Evolutionary conservation across 1,284 basidiomycete genomes (phyloP).

Genomic region (Rhodotorula glutinis): DNA sequence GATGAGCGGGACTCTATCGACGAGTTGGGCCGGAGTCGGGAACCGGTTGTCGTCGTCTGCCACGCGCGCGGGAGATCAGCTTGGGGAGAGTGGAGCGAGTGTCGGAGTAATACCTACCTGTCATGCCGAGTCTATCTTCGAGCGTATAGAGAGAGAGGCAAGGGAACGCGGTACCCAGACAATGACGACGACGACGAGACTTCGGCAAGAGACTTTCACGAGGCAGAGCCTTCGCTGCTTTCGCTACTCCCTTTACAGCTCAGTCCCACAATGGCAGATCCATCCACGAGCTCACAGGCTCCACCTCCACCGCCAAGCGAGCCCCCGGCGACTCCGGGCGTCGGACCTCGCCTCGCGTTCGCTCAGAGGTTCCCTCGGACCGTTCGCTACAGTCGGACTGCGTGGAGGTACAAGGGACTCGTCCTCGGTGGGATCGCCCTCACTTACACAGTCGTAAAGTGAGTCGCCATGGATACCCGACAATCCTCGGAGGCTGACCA

Average conservation of each 20-base stretch:
- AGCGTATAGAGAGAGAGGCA: not conserved
- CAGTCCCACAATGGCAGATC: not conserved
- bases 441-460: constrained; percentile 19
- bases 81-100: too few species aligned
- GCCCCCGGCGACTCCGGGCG: constrained; percentile 8
- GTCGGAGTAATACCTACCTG: too few species aligned
- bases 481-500: too few species aligned
- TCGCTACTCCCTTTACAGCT: too few species aligned
- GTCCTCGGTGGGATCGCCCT: constrained; percentile 22
- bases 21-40: constrained; percentile 18
- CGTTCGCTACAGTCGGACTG: not conserved
- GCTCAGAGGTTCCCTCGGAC: constrained; percentile 1
- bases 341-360: not conserved
- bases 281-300: not conserved
- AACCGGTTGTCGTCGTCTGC: constrained; percentile 1
- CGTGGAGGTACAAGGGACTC: constrained; percentile 22
- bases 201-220: too few species aligned
- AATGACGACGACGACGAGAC: not conserved
- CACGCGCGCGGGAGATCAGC: not conserved
- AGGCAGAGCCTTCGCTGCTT: too few species aligned
- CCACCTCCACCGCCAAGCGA: not conserved
- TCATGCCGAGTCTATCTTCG: not conserved
- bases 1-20: constrained; percentile 65
- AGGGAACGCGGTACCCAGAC: too few species aligned
- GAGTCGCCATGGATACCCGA: not conserved